Evolutionary conservation across 2,329 filamentous ascomycete species (phyloP).

Genomic region (Aspergillus hiratsukae): DNA sequence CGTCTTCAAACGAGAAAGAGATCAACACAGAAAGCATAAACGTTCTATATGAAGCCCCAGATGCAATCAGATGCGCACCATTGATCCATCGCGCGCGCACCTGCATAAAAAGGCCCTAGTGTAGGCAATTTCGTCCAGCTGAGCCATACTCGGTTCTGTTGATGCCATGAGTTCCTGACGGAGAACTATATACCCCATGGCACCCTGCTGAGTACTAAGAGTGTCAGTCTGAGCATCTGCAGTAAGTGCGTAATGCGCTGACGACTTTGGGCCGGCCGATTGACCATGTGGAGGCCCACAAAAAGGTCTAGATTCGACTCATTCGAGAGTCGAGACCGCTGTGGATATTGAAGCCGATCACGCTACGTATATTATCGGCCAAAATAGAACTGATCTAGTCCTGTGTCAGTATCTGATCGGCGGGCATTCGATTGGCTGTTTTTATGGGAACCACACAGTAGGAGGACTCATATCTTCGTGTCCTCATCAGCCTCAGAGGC

Average conservation of each 20-base stretch:
- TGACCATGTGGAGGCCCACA: not conserved
- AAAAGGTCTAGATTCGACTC: not conserved
- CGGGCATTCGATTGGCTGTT: not conserved
- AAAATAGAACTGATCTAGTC: not conserved
- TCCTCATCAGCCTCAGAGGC: not conserved
- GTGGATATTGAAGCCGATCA: not conserved
- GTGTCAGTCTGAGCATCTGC: not conserved
- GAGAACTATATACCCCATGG: not conserved
- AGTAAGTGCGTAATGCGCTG: not conserved
- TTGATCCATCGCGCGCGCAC: conserved; percentile 47
- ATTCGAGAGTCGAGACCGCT: not conserved
- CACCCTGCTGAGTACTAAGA: too few species aligned
- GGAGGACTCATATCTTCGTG: too few species aligned
- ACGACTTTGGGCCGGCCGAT: not conserved
- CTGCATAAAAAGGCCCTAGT: conserved; percentile 45
- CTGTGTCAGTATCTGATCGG: not conserved
- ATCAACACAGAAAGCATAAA: too few species aligned
- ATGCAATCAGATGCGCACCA: conserved; percentile 36
- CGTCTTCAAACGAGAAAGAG: too few species aligned
- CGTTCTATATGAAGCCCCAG: conserved; percentile 25
- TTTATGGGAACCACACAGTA: not conserved
- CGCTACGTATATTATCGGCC: not conserved
- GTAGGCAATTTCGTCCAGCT: conserved; percentile 45
- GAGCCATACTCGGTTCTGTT: not conserved
- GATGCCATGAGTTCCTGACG: not conserved